Percentiles rank a stretch among this genome's conserved stretches.
These are phyloP conservation scores for Ascochyta lentis DNA, from an alignment of 2,329 filamentous ascomycete species.

Conservation along the genomic window DNA sequence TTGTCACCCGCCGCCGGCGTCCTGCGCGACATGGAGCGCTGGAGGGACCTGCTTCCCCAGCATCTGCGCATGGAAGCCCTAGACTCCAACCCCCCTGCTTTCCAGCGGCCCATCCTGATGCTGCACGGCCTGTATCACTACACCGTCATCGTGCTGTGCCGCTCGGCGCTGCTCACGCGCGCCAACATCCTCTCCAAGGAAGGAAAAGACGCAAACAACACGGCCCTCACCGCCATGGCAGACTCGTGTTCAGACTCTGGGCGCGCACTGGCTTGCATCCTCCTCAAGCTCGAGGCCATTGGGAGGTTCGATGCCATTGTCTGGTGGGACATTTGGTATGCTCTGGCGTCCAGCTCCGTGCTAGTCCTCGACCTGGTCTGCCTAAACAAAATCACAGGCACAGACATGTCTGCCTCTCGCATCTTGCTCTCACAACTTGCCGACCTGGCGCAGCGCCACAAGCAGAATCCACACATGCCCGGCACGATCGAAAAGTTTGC, in stretches of 20 bases:
- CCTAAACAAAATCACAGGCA: constrained; percentile 24
- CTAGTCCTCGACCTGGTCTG: constrained; percentile 50
- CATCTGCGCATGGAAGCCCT: constrained; percentile 47
- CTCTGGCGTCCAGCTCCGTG: constrained; percentile 47
- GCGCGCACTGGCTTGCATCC: constrained; percentile 40
- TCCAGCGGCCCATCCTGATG: constrained; percentile 49
- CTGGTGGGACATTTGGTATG: constrained; percentile 53
- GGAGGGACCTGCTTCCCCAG: constrained; percentile 48
- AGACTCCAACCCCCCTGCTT: constrained; percentile 41
- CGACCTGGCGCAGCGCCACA: constrained; percentile 41
- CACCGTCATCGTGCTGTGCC: constrained; percentile 48
- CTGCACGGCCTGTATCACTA: constrained; percentile 53
- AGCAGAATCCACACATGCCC: constrained; percentile 45
- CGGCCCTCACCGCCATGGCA: constrained; percentile 42
- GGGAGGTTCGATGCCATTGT: constrained; percentile 50
- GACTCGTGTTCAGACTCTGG: constrained; percentile 50
- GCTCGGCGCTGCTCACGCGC: constrained; percentile 49
- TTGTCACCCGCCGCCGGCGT: constrained; percentile 49
- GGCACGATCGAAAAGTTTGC: constrained; percentile 50
- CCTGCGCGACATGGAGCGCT: constrained; percentile 49
- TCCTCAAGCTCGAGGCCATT: constrained; percentile 48
- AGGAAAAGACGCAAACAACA: constrained; percentile 34
- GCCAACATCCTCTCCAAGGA: constrained; percentile 42
- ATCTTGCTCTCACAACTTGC: constrained; percentile 46
- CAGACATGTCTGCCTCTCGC: constrained; percentile 37